Evolutionary conservation across 257 asterid species (phyloP).

Genomic region (Ilex asprella): DNA sequence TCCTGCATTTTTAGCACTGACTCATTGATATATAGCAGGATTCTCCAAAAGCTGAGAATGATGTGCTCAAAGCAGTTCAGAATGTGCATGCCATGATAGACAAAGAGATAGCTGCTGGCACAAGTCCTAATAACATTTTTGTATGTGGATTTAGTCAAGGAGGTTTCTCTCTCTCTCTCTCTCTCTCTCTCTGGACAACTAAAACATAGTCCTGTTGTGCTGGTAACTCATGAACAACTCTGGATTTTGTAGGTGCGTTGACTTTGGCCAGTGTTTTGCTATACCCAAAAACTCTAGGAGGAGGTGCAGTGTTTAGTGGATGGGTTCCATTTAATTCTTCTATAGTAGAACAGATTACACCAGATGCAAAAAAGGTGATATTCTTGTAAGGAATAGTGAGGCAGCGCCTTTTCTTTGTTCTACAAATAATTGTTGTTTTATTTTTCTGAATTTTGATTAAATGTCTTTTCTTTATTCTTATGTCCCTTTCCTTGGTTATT

Average conservation of each 20-base stretch:
- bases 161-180: constrained; percentile 39
- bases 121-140: constrained; percentile 61
- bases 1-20: no score
- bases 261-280: constrained; percentile 86
- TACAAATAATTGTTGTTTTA: no score
- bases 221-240: no score
- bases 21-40: constrained; percentile 32
- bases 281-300: constrained; percentile 86
- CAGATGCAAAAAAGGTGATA: constrained; percentile 69
- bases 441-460: background rate
- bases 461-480: no score
- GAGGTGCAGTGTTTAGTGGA: constrained; percentile 96
- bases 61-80: constrained; percentile 71
- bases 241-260: constrained; percentile 57
- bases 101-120: constrained; percentile 77
- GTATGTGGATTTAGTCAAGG: constrained; percentile 98
- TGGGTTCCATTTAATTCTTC: constrained; percentile 89
- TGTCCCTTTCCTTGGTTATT: no score
- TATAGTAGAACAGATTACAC: constrained; percentile 48
- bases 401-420: background rate
- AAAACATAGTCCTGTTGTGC: no score
- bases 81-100: constrained; percentile 76
- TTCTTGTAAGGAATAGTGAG: background rate
- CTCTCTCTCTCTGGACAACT: background rate
- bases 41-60: constrained; percentile 71